Base-by-base conservation (phyloP, 2,329 filamentous ascomycete genomes). In the Talaromyces sp. region DNA sequence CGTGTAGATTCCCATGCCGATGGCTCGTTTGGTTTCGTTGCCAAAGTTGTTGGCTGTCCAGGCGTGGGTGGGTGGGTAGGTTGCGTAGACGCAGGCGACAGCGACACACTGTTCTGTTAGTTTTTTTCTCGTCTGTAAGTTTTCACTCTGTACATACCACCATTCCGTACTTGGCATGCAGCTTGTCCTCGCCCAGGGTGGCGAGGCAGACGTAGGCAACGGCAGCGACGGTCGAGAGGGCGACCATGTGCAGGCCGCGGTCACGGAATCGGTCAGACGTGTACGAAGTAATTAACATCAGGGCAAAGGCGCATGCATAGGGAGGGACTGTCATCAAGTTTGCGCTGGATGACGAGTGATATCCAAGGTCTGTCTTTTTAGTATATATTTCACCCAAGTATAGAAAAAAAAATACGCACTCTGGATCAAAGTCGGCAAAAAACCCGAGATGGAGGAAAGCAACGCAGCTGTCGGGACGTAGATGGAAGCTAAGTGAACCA, bases 41-140 rank as follows among this genome's bases (percentile, higher is more conserved):
- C 58, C 58, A 30, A 60, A 60, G 15, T 60, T 60, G 42, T 60
- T 60, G 27, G 58, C 58, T n/a, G 52, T 54, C 58, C 58, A 60
- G 42, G 58, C 58, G n/a, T 60, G 58, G 15, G 58, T 60, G 17
- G 58, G 58, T 36, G 58, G 58, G 25, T 60, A 60, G n/a, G 58
- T 60, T 19, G 58, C 28, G 39, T 60, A 60, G 13, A 60, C 58
- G 58, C 58, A 60, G 19, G 58, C 58, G 19, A 60, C 58, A 1
- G 58, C 52, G 13, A 60, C 33, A 27, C 58, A 60, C 15, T 55
- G 19, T 30, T 53, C 27, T 19, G 49, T 53, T 13, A 30, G 27
- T 32, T 10, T 30, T 28, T 30, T 53, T 28, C 4, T 28, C 2
- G 3, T 22, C 15, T 53, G 17, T 4, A 28, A 30, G 17, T 1